Conservation (phyloP, 2,329 filamentous ascomycete species). For the Fusarium caatingaense region DNA sequence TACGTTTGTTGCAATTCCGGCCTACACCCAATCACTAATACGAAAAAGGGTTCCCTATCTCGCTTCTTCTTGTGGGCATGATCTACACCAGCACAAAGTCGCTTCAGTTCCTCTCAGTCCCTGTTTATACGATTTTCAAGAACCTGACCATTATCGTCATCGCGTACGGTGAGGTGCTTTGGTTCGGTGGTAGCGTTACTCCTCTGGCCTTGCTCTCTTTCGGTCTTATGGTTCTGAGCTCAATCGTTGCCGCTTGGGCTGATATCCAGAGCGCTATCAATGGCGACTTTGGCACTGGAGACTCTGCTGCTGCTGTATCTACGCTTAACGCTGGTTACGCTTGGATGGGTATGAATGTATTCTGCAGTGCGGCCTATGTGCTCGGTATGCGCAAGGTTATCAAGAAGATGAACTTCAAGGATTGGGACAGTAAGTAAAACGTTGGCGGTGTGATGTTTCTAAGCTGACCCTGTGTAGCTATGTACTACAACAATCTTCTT, state of each 20-base stretch:
- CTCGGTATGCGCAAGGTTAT: constrained; percentile 97
- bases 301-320: constrained; percentile 80
- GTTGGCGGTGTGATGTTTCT: constrained; percentile 5
- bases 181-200: constrained; percentile 95
- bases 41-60: constrained; percentile 89
- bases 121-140: constrained; percentile 99
- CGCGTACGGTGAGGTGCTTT: constrained; percentile 96
- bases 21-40: constrained; percentile 32
- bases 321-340: constrained; percentile 95
- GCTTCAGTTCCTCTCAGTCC: constrained; percentile 94
- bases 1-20: constrained; percentile 56
- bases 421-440: constrained; percentile 89
- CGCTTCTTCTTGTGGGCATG: constrained; percentile 96
- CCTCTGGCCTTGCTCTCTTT: constrained; percentile 91
- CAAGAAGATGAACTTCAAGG: constrained; percentile 99
- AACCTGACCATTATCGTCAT: constrained; percentile 99
- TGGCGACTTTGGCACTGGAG: constrained; percentile 65
- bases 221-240: constrained; percentile 95
- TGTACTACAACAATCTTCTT: constrained; percentile 99
- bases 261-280: constrained; percentile 89
- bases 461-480: constrained; percentile 71
- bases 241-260: constrained; percentile 94
- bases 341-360: constrained; percentile 98
- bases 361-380: constrained; percentile 91
- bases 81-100: constrained; percentile 98